Conservation (phyloP, 1,284 basidiomycete species). For the Termitomyces sp. region DNA sequence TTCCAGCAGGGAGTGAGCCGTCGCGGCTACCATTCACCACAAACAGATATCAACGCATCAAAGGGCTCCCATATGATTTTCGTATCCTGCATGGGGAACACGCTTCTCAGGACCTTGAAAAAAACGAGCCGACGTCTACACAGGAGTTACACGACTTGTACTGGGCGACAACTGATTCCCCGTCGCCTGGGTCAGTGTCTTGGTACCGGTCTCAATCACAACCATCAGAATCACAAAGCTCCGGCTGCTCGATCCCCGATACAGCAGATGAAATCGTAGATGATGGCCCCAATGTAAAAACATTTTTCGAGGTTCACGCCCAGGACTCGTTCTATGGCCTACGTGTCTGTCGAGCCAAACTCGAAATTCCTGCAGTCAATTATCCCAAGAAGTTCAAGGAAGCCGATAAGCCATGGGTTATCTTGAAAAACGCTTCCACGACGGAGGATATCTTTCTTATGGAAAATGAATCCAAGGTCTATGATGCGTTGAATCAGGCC, state of each 20-base stretch:
- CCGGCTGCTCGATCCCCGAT: not conserved
- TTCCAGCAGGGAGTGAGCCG: not conserved
- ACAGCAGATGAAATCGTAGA: not conserved
- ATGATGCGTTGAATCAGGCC: not conserved
- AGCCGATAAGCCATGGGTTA: not conserved
- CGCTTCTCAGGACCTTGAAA: not conserved
- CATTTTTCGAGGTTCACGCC: not conserved
- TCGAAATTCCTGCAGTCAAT: not conserved
- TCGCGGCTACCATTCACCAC: not conserved
- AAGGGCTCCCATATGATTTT: not conserved
- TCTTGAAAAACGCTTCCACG: conserved; percentile 1
- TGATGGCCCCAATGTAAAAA: not conserved
- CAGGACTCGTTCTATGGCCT: not conserved
- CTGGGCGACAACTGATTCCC: not conserved
- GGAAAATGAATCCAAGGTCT: conserved; percentile 1
- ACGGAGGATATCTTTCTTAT: not conserved
- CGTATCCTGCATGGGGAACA: not conserved
- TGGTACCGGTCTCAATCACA: not conserved
- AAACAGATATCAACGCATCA: not conserved
- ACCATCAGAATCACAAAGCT: not conserved
- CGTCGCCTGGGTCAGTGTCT: not conserved
- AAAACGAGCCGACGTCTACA: not conserved
- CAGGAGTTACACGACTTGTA: not conserved
- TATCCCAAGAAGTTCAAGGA: not conserved
- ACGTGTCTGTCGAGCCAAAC: not conserved